These are phyloP conservation scores for Tubosaeta sp. DNA, from an alignment of 768 basidiomycete genomes.

Conservation along the genomic window DNA sequence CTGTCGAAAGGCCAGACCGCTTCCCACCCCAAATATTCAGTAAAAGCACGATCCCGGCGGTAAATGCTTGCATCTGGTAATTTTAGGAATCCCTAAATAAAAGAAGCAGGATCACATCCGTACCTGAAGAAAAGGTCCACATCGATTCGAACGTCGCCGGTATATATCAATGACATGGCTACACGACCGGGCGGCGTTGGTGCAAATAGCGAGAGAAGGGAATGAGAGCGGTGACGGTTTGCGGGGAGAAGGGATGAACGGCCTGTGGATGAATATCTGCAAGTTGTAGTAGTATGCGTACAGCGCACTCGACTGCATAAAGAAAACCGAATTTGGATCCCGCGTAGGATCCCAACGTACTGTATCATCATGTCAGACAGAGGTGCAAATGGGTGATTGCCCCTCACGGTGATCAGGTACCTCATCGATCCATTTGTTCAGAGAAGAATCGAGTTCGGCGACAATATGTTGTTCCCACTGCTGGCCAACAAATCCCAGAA, in stretches of 20 bases:
- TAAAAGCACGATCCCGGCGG: slow-evolving; percentile 48
- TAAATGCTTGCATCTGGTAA: slow-evolving; percentile 40
- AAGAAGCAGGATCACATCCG: neutral
- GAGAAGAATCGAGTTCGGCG: slow-evolving; percentile 66
- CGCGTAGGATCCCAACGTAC: slow-evolving; percentile 44
- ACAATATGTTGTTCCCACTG: slow-evolving; percentile 65
- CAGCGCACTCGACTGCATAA: slow-evolving; percentile 49
- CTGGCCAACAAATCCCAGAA: slow-evolving; percentile 45
- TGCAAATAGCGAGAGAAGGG: slow-evolving; percentile 75
- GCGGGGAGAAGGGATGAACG: slow-evolving; percentile 66
- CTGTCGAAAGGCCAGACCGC: slow-evolving; percentile 36
- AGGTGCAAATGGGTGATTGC: neutral
- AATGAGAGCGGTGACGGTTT: slow-evolving; percentile 46
- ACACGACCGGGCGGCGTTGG: slow-evolving; percentile 77
- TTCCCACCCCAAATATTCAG: slow-evolving; percentile 54
- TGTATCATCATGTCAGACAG: slow-evolving; percentile 17
- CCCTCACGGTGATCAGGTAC: slow-evolving; percentile 46
- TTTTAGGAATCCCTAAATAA: neutral
- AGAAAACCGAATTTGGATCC: slow-evolving; percentile 31
- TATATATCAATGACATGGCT: slow-evolving; percentile 66
- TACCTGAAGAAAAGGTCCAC: slow-evolving; percentile 30
- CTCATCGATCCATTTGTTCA: slow-evolving; percentile 76
- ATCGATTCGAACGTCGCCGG: slow-evolving; percentile 30
- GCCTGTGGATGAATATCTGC: slow-evolving; percentile 72
- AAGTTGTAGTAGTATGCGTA: slow-evolving; percentile 52